A percentile compares a stretch with the other conserved stretches of the same genome.
phyloP scores from a whole-genome alignment of 2,329 filamentous ascomycete genomes.

The Ophiostoma novo-ulmi region DNA sequence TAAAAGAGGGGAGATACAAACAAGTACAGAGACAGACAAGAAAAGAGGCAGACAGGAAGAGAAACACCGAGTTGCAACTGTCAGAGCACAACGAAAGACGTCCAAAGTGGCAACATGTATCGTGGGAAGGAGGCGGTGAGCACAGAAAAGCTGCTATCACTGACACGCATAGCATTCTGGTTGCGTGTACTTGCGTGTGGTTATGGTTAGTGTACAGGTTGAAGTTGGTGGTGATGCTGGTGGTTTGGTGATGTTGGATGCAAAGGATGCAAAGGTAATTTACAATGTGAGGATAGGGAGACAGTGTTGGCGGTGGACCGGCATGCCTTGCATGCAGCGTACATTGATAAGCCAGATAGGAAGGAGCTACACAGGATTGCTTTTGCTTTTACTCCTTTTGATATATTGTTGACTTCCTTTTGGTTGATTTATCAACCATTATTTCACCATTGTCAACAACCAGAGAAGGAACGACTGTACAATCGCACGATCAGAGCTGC shows the following conservation, averaged over 20 bases:
- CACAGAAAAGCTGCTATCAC: not conserved
- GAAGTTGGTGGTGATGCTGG: not conserved
- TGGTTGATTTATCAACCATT: not conserved
- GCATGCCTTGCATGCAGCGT: not conserved
- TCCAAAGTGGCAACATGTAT: not conserved
- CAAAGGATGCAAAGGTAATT: not conserved
- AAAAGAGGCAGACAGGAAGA: not conserved
- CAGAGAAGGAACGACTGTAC: conserved; percentile 6
- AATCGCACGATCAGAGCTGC: not conserved
- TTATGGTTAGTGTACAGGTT: not conserved
- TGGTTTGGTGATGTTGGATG: conserved; percentile 1
- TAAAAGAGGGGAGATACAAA: conserved; percentile 19
- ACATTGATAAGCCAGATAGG: not conserved
- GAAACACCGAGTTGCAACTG: not conserved
- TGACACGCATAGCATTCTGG: not conserved
- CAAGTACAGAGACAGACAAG: not conserved
- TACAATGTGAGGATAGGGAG: not conserved
- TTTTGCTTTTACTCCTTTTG: not conserved
- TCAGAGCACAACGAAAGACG: not conserved
- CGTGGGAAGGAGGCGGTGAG: not conserved
- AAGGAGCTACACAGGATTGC: not conserved
- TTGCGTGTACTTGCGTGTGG: not conserved
- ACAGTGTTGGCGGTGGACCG: not conserved
- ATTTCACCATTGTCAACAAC: not conserved
- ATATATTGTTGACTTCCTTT: not conserved